phyloP scores from a whole-genome alignment of 208 protist species.

The Leishmania gerbilli region DNA sequence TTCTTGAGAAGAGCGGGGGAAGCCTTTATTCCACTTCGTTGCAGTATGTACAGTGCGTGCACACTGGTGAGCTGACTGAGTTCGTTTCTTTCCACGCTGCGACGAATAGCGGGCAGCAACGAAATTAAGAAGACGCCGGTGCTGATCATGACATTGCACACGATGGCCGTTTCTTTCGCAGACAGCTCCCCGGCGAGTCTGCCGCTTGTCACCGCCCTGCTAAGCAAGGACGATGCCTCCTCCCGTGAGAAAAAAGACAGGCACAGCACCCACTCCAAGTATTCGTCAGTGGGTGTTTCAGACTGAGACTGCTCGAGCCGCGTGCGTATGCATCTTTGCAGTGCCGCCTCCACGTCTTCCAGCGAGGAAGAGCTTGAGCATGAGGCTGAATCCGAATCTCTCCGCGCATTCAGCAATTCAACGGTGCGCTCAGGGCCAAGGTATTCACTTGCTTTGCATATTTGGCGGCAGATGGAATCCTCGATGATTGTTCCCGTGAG shows the following conservation, averaged over 20 bases:
- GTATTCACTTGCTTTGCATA: not conserved
- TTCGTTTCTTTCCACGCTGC: not conserved
- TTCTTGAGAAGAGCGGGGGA: conserved; percentile 15
- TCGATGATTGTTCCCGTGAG: conserved; percentile 2
- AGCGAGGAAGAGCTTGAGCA: conserved; percentile 1
- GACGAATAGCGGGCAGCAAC: conserved; percentile 1
- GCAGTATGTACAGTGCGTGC: conserved; percentile 13
- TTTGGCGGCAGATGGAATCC: not conserved
- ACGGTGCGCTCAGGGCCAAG: not conserved
- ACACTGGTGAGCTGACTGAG: conserved; percentile 19
- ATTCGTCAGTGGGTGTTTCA: conserved; percentile 1
- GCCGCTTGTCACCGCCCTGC: not conserved
- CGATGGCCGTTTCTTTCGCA: conserved; percentile 6
- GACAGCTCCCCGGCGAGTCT: not conserved
- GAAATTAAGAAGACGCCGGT: not conserved
- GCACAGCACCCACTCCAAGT: conserved; percentile 18
- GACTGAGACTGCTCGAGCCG: not conserved
- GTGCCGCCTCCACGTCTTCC: not conserved
- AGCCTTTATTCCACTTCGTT: conserved; percentile 12
- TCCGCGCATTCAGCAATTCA: not conserved
- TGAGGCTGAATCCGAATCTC: not conserved
- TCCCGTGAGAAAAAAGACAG: conserved; percentile 24
- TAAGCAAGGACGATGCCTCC: conserved; percentile 1
- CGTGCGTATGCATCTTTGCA: not conserved
- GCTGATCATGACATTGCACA: conserved; percentile 21